Evolutionary conservation across 1,284 basidiomycete genomes (phyloP), one percentile per base, ranked within the genome.

Genomic region (Rhizoctonia solani): DNA sequence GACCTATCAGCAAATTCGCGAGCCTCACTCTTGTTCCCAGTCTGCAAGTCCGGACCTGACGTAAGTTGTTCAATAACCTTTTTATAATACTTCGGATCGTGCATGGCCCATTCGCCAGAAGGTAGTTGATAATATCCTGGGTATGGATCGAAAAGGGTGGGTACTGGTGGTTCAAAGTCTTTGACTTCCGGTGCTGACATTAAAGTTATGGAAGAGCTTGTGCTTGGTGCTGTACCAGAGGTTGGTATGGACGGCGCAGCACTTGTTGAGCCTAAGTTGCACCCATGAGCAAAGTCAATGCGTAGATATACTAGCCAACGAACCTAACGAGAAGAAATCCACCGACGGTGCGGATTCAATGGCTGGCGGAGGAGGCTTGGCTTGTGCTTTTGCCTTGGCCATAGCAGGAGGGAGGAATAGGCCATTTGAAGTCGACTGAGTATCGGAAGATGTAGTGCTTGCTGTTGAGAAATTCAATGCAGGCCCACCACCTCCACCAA

Each of bases 41-140:
- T 30, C 21, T 44, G 54, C 11, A 34, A 14, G 39, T 69, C 70
- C 14, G 39, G 46, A 11, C 47, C 66, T 3, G 66, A 46, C n/a
- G 53, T 54, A 13, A 61, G 68, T 73, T 86, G 87, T 68, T 83
- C 81, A 71, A 84, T 83, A 77, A 90, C 91, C 32, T 81, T 84
- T 32, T 81, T 81, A 74, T 92, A 95, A 76, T 90, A 93, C n/a
- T 74, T 81, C 0, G 85, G 77, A 66, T 95, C 91, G 75, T 95
- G 83, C 0, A 88, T 86, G 25, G 85, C 87, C 88, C 92, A 95
- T 54, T 81, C 74, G 9, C 92, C 92, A 1, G 88, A 88, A 0
- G 92, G 91, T 27, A 90, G 82, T 70, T 88, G 86, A 76, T 95
- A 95, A 78, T 94, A 95, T 1, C 93, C 93, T 1, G 93, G 93